Percentiles rank a stretch among this genome's conserved stretches.
These are phyloP conservation scores for Suhomyces sp. DNA, from an alignment of 805 yeast species.

Conservation along the genomic window DNA sequence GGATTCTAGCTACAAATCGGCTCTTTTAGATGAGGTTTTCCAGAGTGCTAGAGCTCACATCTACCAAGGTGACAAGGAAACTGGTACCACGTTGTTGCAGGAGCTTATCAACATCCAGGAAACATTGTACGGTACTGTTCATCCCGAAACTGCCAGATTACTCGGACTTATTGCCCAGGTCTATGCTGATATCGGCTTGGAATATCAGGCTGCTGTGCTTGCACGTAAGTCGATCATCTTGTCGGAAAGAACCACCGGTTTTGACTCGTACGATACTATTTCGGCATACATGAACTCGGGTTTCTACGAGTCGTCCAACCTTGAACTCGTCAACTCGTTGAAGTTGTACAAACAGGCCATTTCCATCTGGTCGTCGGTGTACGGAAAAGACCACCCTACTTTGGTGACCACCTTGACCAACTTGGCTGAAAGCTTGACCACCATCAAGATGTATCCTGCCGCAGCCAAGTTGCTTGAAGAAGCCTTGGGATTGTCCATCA, in stretches of 20 bases:
- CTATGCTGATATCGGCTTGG: constrained; percentile 57
- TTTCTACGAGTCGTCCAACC: constrained; percentile 59
- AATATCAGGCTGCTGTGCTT: constrained; percentile 57
- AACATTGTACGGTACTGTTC: constrained; percentile 79
- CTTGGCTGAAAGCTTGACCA: constrained; percentile 57
- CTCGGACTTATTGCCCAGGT: constrained; percentile 64
- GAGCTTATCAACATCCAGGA: constrained; percentile 75
- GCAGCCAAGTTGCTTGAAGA: constrained; percentile 53
- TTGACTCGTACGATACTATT: constrained; percentile 74
- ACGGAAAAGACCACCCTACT: constrained; percentile 68
- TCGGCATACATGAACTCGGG: constrained; percentile 75
- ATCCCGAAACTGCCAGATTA: constrained; percentile 72
- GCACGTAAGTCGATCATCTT: constrained; percentile 69
- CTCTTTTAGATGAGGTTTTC: constrained; percentile 72
- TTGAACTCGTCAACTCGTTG: constrained; percentile 58
- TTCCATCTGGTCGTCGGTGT: constrained; percentile 54
- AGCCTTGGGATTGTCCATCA: constrained; percentile 50
- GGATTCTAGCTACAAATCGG: constrained; percentile 62
- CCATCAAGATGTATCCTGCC: constrained; percentile 43
- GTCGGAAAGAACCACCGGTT: constrained; percentile 76
- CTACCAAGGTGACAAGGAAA: constrained; percentile 42
- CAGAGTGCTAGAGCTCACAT: constrained; percentile 53
- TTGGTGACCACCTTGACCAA: constrained; percentile 60
- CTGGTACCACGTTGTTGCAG: constrained; percentile 60
- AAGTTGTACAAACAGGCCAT: constrained; percentile 60